Base-by-base conservation (phyloP, 2,329 filamentous ascomycete genomes). In the Akanthomyces lecanii region DNA sequence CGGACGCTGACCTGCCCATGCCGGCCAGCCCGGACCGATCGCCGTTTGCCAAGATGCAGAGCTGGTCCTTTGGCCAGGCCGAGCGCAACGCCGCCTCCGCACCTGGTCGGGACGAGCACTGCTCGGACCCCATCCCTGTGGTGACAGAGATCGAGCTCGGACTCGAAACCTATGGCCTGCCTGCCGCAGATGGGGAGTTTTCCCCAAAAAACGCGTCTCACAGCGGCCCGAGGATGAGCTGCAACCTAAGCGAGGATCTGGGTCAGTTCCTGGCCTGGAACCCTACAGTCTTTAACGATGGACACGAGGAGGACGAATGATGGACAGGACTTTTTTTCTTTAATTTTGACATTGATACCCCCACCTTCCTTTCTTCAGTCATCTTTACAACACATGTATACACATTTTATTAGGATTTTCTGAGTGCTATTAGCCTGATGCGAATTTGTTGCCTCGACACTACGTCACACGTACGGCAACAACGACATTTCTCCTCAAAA, bases 221-320 rank as follows among this genome's bases (percentile, higher is more conserved):
- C 42, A 10, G 51, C 25, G 70, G 76, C 11, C 78, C 83, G 60
- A 81, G 83, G 0, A 86, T 87, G 84, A 83, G 83, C 0, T 86
- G 81, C 69, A 87, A 87, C 66, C 75, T 87, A 2, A 79, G 79
- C 12, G 82, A 85, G 65, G 85, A 87, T 68, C 69, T 87, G 45
- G 82, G 81, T 1, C 84, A 86, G 65, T 87, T 85, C 67, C 69
- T 87, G 54, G 77, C 74, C 61, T 87, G 84, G 83, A 83, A 85
- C 70, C 74, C 80, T 4, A 79, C 84, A 67, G 75, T 84, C 61
- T 78, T 79, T 2, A 80, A 76, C 62, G 73, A 72, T 2, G 33
- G 47, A 5, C 11, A 45, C 5, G 59, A 62, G 30, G 42, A 66
- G 67, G 45, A 69, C 66, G 25, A 71, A 72, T 38, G 73, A 70